These are phyloP conservation scores for Zizania latifolia DNA, from an alignment of 176 grass and related monocot genomes.

Conservation along the genomic window DNA sequence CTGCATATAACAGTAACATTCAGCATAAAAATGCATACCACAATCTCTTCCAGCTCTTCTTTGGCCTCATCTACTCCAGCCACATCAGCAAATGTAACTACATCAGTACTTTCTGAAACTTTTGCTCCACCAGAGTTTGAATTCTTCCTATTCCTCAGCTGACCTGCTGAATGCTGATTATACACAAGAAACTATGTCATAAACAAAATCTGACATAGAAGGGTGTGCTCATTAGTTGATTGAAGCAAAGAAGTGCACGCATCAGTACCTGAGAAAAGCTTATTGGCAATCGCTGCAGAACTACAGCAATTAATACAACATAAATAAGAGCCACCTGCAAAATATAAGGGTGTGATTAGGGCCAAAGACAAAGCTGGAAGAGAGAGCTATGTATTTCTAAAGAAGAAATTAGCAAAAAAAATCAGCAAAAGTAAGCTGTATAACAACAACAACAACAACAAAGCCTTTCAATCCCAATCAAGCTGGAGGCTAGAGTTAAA, in stretches of 20 bases:
- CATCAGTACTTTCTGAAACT: conserved; percentile 69
- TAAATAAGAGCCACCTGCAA: conserved; percentile 92
- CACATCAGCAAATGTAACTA: conserved; percentile 94
- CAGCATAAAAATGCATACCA: conserved; percentile 51
- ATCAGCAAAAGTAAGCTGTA: not conserved
- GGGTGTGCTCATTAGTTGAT: conserved; percentile 5
- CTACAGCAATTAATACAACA: conserved; percentile 84
- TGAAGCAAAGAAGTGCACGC: conserved; percentile 1
- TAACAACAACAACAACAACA: too few species aligned
- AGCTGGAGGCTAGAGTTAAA: too few species aligned
- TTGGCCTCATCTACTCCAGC: conserved; percentile 99
- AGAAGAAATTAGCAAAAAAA: not conserved
- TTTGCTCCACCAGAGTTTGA: conserved; percentile 57
- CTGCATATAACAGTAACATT: conserved; percentile 2
- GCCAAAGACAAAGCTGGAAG: not conserved
- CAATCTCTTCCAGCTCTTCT: conserved; percentile 99
- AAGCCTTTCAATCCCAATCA: too few species aligned
- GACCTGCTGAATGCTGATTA: conserved; percentile 81
- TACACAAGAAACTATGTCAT: conserved; percentile 29
- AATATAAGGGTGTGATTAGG: conserved; percentile 25
- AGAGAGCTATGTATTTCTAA: not conserved
- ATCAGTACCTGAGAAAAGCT: conserved; percentile 76
- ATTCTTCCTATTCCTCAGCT: conserved; percentile 77
- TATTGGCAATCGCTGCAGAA: conserved; percentile 75
- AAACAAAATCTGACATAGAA: not conserved